Evolutionary conservation across 176 grass and related monocot genomes (phyloP), one percentile per base, ranked within the genome.

Genomic region (Oropetium thomaeum): DNA sequence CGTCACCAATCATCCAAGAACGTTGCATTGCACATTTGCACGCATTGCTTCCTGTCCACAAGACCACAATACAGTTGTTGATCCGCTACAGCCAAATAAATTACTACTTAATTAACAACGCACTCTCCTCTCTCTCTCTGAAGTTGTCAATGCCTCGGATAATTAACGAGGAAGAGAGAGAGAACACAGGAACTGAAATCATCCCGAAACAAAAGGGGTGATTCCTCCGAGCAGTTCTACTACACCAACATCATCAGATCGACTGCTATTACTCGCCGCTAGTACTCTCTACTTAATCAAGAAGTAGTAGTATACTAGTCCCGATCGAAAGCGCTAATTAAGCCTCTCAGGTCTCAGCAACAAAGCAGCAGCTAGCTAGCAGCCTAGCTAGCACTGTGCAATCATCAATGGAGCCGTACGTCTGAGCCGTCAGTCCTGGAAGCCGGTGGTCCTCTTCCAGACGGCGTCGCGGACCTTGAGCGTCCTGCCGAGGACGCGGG

Each of bases 401-500:
- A n/a, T n/a, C n/a, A n/a, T 38, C 73, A 47, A 34, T 47, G 73
- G 28, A 25, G 62, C 65, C n/a, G 22, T 20, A 5, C n/a, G 16
- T 30, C 10, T n/a, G 4, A 47, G 1, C 8, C 3, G 13, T 87
- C 86, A 97, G 68, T 85, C 88, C 85, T 91, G 81, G 82, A 97
- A 97, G 2, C 94, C 94, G 29, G 88, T 97, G 20, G 88, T 93
- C 73, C 71, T 84, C 85, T 93, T 89, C 94, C 94, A 97, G 12
- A 97, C 78, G 4, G 94, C 94, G 74, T 97, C 90, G 23, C 94
- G 88, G 30, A 97, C 88, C 85, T 93, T 97, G 55, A 97, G 94
- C 22, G 89, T 91, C 66, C 94, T 48, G 17, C 94, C 94, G 49
- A 85, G 28, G 74, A 85, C 58, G 41, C 88, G 88, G 65, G 75